Evolutionary conservation across 2,329 filamentous ascomycete species (phyloP).

Genomic region (Nothophaeocryptopus gaeumannii): DNA sequence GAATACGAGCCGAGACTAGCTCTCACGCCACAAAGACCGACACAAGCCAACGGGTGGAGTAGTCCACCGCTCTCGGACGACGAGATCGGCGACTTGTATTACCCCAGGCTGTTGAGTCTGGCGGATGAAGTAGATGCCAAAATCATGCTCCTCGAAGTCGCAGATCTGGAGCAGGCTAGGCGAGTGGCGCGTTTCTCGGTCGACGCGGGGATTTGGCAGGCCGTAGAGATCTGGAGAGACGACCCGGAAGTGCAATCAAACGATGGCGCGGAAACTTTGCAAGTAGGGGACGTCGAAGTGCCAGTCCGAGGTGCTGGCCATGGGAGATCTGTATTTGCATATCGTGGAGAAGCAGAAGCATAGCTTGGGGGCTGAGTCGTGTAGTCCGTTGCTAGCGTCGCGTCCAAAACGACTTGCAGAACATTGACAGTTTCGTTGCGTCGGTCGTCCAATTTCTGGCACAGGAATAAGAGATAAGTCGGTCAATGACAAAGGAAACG

Average conservation of each 20-base stretch:
- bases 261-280: not conserved
- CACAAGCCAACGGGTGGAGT: constrained; percentile 21
- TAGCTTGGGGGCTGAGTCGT: too few relatives aligned
- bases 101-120: constrained; percentile 61
- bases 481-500: constrained; percentile 24
- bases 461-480: not conserved
- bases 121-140: constrained; percentile 51
- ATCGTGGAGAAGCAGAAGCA: constrained; percentile 27
- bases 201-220: constrained; percentile 33
- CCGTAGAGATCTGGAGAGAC: constrained; percentile 71
- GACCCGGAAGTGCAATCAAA: constrained; percentile 42
- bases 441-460: too few relatives aligned
- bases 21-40: constrained; percentile 59
- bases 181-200: constrained; percentile 58
- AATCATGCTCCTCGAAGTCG: constrained; percentile 67
- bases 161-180: constrained; percentile 64
- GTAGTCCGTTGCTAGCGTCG: too few relatives aligned
- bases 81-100: constrained; percentile 58
- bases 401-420: too few relatives aligned
- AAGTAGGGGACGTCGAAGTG: constrained; percentile 23
- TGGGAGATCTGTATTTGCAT: constrained; percentile 45
- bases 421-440: too few relatives aligned
- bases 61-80: constrained; percentile 1
- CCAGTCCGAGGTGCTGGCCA: constrained; percentile 40
- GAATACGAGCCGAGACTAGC: constrained; percentile 78